Base-by-base conservation (phyloP, 768 basidiomycete species). In the Pleurotus eryngii region DNA sequence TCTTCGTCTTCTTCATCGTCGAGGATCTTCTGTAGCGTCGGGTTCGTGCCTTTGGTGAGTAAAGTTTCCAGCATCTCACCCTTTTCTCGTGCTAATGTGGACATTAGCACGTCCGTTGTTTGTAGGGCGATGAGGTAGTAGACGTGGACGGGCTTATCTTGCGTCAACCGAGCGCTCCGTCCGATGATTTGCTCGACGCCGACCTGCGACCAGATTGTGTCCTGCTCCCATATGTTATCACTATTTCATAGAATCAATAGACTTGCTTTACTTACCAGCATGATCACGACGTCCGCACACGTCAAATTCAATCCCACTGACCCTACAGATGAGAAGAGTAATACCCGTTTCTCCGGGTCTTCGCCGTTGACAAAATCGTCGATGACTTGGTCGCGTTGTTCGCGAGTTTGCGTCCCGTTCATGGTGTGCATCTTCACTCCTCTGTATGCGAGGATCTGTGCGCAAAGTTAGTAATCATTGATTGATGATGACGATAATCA, bases 31-130 rank as follows among this genome's bases (percentile, higher is more conserved):
- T 50, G 27, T 12, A 50, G 49, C 15, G 6, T 6, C 5, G 4
- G 24, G 3, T 50, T 50, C 5, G 15, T 14, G 1, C 49, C 49
- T 7, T 35, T 26, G 1, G 26, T 50, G 1, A 50, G 49, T 3
- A 59, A 42, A 0, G 50, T 42, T 5, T 42, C 38, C 4, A 59
- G 8, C 57, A 59, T 59, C 27, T 55, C 38, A 4, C 46, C 43
- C n/a, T 59, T 59, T 6, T 43, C 43, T 3, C 15, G 30, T 8
- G 57, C 57, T 4, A 46, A 22, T 2, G 37, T 22, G 0, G 51
- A 38, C 57, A 59, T 61, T 3, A 50, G 11, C 0, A 57, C 56
- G 22, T 60, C 59, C 15, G 59, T 57, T 1, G 59, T 60, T 5
- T 43, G 35, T 4, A 57, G 1, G n/a, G 59, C 56, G 37, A 57